Conservation (phyloP, 345 rosid genomes). For the Viola odorata region DNA sequence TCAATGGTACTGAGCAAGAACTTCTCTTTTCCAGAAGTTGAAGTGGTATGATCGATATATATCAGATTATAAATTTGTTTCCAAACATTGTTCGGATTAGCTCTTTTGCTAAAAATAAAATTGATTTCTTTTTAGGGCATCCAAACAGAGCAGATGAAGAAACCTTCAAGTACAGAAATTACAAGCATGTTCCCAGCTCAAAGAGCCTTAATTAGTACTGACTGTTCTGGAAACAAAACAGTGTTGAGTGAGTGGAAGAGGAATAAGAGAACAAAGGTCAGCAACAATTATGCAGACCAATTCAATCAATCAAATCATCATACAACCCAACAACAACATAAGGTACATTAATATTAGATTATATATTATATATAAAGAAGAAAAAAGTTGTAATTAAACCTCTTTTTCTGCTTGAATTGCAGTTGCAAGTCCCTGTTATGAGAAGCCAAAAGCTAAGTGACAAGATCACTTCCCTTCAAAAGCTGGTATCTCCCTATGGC, state of each 20-base stretch:
- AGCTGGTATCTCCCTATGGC: slow-evolving; percentile 71
- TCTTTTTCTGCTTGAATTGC: neutral
- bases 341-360: slow-evolving; percentile 20
- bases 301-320: slow-evolving; percentile 2
- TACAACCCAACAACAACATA: slow-evolving; percentile 4
- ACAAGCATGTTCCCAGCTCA: neutral
- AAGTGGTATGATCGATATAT: slow-evolving; percentile 10
- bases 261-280: slow-evolving; percentile 29
- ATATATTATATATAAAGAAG: neutral
- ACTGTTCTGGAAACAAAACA: neutral
- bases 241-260: slow-evolving; percentile 16
- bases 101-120: neutral
- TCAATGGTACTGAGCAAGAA: slow-evolving; percentile 6
- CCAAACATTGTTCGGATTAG: neutral
- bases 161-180: slow-evolving; percentile 12
- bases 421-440: slow-evolving; percentile 34
- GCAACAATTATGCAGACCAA: slow-evolving; percentile 2
- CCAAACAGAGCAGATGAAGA: slow-evolving; percentile 18
- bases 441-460: slow-evolving; percentile 64
- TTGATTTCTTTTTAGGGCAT: slow-evolving; percentile 11
- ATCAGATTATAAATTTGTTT: neutral
- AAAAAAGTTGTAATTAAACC: neutral
- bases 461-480: slow-evolving; percentile 58
- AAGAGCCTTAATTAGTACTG: neutral
- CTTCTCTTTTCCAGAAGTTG: slow-evolving; percentile 18